Percentiles rank a stretch among this genome's conserved stretches.
phyloP scores from a whole-genome alignment of 2,329 filamentous ascomycete species.

The Sporothrix globosa region DNA sequence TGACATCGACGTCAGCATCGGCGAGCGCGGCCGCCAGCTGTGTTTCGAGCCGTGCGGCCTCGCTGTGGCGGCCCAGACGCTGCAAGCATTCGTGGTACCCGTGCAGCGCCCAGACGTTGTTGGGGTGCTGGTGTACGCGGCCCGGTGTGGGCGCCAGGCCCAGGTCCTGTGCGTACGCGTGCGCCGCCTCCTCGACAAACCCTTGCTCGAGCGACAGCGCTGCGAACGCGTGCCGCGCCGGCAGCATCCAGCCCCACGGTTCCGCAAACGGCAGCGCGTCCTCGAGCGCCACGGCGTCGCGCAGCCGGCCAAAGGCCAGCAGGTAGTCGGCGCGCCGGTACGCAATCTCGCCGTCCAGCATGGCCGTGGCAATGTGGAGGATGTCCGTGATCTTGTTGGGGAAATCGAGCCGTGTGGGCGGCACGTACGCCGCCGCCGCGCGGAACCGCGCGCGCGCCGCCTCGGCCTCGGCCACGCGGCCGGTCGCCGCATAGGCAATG shows the following conservation, averaged over 20 bases:
- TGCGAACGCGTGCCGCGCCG: constrained; percentile 59
- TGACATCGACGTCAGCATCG: constrained; percentile 42
- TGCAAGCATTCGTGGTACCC: constrained; percentile 62
- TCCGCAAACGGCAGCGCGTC: constrained; percentile 60
- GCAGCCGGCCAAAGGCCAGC: constrained; percentile 53
- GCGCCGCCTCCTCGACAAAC: constrained; percentile 48
- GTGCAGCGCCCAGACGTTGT: constrained; percentile 64
- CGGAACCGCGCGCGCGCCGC: constrained; percentile 25
- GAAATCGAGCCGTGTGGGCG: constrained; percentile 34
- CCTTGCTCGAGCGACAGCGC: constrained; percentile 60
- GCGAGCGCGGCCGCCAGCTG: constrained; percentile 18
- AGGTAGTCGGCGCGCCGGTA: constrained; percentile 59
- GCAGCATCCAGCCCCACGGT: constrained; percentile 65
- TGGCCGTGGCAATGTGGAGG: constrained; percentile 46
- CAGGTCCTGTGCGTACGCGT: constrained; percentile 52
- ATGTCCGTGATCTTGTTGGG: constrained; percentile 37
- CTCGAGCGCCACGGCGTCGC: constrained; percentile 53
- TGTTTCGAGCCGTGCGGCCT: constrained; percentile 24
- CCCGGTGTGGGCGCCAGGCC: constrained; percentile 41
- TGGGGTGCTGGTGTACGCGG: constrained; percentile 53
- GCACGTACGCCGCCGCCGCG: constrained; percentile 44
- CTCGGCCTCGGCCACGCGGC: constrained; percentile 48
- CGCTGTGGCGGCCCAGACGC: constrained; percentile 45
- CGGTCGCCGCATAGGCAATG: constrained; percentile 55
- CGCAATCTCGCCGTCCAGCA: constrained; percentile 63